Conservation (phyloP, 2,329 filamentous ascomycete genomes). For the Chrysoporthe puriensis region DNA sequence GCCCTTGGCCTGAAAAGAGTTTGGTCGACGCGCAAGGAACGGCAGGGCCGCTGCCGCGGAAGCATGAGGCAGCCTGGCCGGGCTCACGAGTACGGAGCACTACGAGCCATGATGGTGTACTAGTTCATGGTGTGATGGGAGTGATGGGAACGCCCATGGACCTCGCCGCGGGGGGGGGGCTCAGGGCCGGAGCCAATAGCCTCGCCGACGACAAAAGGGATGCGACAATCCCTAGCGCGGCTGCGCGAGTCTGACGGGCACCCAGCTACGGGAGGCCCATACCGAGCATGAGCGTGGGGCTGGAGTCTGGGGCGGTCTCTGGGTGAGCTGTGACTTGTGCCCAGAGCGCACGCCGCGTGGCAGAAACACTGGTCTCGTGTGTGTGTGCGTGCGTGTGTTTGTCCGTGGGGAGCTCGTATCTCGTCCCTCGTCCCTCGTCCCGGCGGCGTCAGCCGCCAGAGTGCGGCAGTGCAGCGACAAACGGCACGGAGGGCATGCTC, state of each 20-base stretch:
- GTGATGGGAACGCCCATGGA: neutral
- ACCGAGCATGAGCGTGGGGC: neutral
- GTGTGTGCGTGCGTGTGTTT: neutral
- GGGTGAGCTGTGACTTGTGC: no score
- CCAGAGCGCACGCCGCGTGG: neutral
- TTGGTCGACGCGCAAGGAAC: neutral
- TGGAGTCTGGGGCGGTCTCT: no score
- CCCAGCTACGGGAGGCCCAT: neutral
- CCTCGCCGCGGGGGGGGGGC: neutral
- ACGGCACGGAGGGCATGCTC: neutral
- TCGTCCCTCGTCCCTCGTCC: no score
- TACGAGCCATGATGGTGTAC: neutral
- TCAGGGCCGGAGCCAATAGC: constrained; percentile 2
- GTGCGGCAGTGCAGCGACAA: constrained; percentile 22
- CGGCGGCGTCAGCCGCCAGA: constrained; percentile 11
- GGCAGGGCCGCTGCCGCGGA: neutral
- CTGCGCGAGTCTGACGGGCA: constrained; percentile 13
- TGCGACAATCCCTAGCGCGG: constrained; percentile 23
- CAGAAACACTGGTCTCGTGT: constrained; percentile 1
- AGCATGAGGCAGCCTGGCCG: neutral
- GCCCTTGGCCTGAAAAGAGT: neutral
- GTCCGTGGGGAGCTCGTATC: constrained; percentile 14
- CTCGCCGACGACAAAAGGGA: constrained; percentile 18
- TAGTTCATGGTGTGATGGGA: neutral
- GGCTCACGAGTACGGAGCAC: neutral